Evolutionary conservation across 2,329 filamentous ascomycete species (phyloP).

Genomic region (Penicillium sp.): DNA sequence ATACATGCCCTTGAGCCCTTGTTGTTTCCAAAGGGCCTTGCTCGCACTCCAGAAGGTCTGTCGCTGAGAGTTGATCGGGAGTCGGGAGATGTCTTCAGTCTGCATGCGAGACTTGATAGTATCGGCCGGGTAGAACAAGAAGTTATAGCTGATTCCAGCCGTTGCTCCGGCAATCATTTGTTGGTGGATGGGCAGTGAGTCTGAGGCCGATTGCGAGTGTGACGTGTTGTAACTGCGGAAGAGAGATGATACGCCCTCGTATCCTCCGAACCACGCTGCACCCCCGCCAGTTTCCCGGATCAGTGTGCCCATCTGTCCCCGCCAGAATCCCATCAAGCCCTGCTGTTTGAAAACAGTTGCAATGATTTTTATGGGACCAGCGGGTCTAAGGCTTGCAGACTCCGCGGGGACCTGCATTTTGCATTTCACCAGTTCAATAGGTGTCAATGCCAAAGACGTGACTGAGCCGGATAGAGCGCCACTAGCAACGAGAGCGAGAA

Average conservation of each 20-base stretch:
- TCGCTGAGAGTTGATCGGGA: constrained; percentile 48
- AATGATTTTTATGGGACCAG: constrained; percentile 70
- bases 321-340: constrained; percentile 86
- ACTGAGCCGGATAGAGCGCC: constrained; percentile 85
- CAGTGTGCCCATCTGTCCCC: constrained; percentile 87
- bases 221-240: constrained; percentile 57
- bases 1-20: constrained; percentile 83
- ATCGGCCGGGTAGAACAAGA: constrained; percentile 94
- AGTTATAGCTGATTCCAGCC: constrained; percentile 93
- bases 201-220: constrained; percentile 31
- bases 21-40: constrained; percentile 71
- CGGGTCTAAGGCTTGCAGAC: constrained; percentile 43
- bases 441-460: constrained; percentile 87
- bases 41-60: constrained; percentile 73
- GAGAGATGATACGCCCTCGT: constrained; percentile 73
- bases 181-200: constrained; percentile 74
- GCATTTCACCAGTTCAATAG: constrained; percentile 96
- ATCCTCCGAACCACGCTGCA: constrained; percentile 91
- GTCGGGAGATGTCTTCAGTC: constrained; percentile 64
- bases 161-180: constrained; percentile 83
- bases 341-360: constrained; percentile 77
- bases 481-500: constrained; percentile 73
- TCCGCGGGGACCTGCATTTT: constrained; percentile 80
- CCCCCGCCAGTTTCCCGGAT: constrained; percentile 92
- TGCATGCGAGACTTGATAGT: constrained; percentile 98